Evolutionary conservation across 192 early-diverging fungal species (phyloP).

Genomic region (Rhizophagus sp.): DNA sequence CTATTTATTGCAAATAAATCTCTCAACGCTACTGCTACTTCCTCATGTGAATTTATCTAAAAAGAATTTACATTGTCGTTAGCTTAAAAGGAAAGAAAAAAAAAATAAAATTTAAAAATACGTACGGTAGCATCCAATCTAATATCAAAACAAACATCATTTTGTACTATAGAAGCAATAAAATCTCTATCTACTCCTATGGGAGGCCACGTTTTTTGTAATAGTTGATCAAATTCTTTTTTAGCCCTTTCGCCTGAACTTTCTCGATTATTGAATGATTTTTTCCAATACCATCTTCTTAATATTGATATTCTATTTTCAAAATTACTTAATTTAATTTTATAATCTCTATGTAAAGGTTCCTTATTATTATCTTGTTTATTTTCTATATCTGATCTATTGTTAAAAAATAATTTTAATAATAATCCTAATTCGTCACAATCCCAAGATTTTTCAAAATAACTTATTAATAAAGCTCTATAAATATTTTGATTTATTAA

Average conservation of each 20-base stretch:
- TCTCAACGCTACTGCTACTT: background rate
- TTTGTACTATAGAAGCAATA: constrained; percentile 6
- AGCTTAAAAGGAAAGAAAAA: background rate
- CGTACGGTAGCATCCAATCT: constrained; percentile 7
- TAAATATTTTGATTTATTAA: constrained; percentile 23
- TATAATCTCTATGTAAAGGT: constrained; percentile 14
- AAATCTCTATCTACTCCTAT: background rate
- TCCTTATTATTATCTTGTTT: background rate
- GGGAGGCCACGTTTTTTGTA: constrained; percentile 2
- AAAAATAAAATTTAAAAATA: background rate
- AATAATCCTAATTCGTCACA: constrained; percentile 17
- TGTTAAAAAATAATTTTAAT: constrained; percentile 13
- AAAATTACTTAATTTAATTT: background rate
- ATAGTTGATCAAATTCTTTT: constrained; percentile 24
- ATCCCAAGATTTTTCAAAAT: constrained; percentile 32
- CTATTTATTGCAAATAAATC: constrained; percentile 12
- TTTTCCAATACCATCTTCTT: constrained; percentile 14
- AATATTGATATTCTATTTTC: constrained; percentile 8
- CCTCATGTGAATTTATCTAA: constrained; percentile 2
- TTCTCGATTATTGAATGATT: background rate
- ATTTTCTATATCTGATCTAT: background rate
- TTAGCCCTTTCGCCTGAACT: background rate
- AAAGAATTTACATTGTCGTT: background rate
- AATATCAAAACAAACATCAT: constrained; percentile 15
- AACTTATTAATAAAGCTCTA: constrained; percentile 29